Evolutionary conservation across 495 filamentous ascomycete genomes (phyloP), one percentile per base, ranked within the genome.

Genomic region (Penicillium robsamsonii): DNA sequence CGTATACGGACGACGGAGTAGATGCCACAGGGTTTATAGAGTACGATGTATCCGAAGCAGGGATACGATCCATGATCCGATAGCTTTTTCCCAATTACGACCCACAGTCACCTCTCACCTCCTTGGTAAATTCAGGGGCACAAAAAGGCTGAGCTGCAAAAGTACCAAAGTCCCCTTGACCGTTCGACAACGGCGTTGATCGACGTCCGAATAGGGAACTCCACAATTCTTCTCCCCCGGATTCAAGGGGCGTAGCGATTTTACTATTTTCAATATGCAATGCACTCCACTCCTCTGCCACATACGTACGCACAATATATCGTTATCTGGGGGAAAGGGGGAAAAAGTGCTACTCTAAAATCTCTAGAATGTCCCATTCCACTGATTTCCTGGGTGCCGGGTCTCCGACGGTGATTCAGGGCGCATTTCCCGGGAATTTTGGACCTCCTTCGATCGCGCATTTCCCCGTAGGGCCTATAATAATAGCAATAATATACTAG

Each of bases 141-240:
- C 24, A 27, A 29, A 50, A 37, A 38, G 13, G 25, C 30, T 51
- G 49, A 51, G 49, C 48, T 41, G 29, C 51, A 53, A 46, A 53
- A 48, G 45, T 55, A 48, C 53, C 15, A 22, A 29, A 55, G 9
- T 17, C 18, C 27, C 13, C n/a, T 25, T 37, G 25, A 18, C 35
- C 35, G 49, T 40, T 50, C 18, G 0, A 17, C 29, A 27, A 27
- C 25, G 25, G 25, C 41, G 41, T 44, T 29, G 52, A 54, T 54
- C 52, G 52, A 46, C 43, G 12, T 38, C 30, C 10, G 9, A 38
- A 54, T 52, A 43, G 24, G 25, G 18, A 48, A 30, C 44, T 56
- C 53, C 53, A 48, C 46, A 41, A 48, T 56, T 49, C 24, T 56
- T 55, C 40, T 53, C 15, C 51, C 50, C 52, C 52, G n/a, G 52